Conservation (phyloP, 1,284 basidiomycete species). For the Stereum hirsutum region DNA sequence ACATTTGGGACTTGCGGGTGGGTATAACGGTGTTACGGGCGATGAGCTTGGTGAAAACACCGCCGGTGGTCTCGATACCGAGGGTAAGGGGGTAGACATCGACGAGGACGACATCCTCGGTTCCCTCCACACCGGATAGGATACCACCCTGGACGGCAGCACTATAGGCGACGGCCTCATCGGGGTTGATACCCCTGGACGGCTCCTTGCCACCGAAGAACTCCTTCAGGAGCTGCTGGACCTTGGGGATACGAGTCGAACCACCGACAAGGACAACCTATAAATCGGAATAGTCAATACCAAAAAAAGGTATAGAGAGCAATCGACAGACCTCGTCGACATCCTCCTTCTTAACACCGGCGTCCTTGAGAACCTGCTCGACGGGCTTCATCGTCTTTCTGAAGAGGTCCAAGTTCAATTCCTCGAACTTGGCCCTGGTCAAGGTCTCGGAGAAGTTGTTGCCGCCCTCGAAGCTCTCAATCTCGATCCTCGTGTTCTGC, state of each 20-base stretch:
- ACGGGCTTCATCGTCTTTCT: slow-evolving; percentile 99
- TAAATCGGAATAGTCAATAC: too few species aligned
- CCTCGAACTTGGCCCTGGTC: slow-evolving; percentile 97
- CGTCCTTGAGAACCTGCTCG: slow-evolving; percentile 97
- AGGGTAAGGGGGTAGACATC: slow-evolving; percentile 93
- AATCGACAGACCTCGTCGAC: slow-evolving; percentile 65
- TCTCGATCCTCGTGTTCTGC: slow-evolving; percentile 66
- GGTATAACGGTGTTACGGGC: slow-evolving; percentile 96
- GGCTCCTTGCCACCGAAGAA: slow-evolving; percentile 86
- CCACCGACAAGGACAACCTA: slow-evolving; percentile 89
- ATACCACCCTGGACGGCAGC: slow-evolving; percentile 82
- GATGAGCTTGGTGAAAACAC: slow-evolving; percentile 97
- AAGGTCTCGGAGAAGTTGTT: slow-evolving; percentile 97
- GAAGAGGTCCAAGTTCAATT: slow-evolving; percentile 98
- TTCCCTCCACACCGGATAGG: slow-evolving; percentile 80
- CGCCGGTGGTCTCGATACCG: slow-evolving; percentile 98
- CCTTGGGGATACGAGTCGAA: slow-evolving; percentile 98
- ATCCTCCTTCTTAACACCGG: slow-evolving; percentile 95
- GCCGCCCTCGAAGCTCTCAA: slow-evolving; percentile 85
- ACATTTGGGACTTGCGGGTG: slow-evolving; percentile 96
- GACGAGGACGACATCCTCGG: slow-evolving; percentile 84
- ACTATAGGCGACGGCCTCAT: slow-evolving; percentile 69
- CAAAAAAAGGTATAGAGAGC: background rate
- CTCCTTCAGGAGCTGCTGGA: slow-evolving; percentile 93
- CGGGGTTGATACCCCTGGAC: slow-evolving; percentile 86